Evolutionary conservation across 1,284 basidiomycete species (phyloP).

Genomic region (Rhodotorula mucilaginosa): DNA sequence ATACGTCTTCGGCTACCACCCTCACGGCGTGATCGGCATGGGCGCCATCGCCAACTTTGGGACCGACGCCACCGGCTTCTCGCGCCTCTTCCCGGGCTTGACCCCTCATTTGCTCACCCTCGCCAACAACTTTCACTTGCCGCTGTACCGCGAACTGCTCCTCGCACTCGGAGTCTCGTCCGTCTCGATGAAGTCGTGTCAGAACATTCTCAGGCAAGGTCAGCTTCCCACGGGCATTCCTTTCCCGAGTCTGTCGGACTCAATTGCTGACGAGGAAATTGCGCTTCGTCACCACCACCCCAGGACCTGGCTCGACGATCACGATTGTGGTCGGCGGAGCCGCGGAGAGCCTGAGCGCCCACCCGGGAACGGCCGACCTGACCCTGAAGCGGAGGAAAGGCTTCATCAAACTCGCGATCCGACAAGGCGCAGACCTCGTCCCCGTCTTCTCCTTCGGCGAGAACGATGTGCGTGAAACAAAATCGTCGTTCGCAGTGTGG

Average conservation of each 20-base stretch:
- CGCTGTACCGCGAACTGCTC: slow-evolving; percentile 77
- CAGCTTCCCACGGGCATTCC: slow-evolving; percentile 51
- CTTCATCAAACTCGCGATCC: slow-evolving; percentile 95
- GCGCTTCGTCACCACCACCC: not conserved
- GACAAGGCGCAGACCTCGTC: slow-evolving; percentile 89
- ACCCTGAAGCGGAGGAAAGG: slow-evolving; percentile 66
- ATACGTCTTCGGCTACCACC: slow-evolving; percentile 94
- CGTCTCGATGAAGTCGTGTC: slow-evolving; percentile 85
- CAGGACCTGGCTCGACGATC: slow-evolving; percentile 61
- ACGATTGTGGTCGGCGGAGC: slow-evolving; percentile 97
- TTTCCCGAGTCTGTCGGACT: not conserved
- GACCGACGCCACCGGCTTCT: slow-evolving; percentile 94
- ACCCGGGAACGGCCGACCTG: slow-evolving; percentile 90
- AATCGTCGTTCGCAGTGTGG: too few relatives aligned
- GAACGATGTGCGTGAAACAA: slow-evolving; percentile 73
- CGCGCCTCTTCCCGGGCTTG: slow-evolving; percentile 83
- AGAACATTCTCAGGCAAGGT: slow-evolving; percentile 76
- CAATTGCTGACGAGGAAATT: not conserved
- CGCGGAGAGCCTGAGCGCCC: slow-evolving; percentile 86
- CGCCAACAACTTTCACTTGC: slow-evolving; percentile 80
- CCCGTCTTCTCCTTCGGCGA: slow-evolving; percentile 97
- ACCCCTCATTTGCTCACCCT: slow-evolving; percentile 83
- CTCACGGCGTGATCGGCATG: slow-evolving; percentile 94
- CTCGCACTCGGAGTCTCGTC: slow-evolving; percentile 83
- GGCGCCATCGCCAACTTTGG: slow-evolving; percentile 75